Conservation (phyloP, 2,329 filamentous ascomycete species). For the Fusarium penzigii region DNA sequence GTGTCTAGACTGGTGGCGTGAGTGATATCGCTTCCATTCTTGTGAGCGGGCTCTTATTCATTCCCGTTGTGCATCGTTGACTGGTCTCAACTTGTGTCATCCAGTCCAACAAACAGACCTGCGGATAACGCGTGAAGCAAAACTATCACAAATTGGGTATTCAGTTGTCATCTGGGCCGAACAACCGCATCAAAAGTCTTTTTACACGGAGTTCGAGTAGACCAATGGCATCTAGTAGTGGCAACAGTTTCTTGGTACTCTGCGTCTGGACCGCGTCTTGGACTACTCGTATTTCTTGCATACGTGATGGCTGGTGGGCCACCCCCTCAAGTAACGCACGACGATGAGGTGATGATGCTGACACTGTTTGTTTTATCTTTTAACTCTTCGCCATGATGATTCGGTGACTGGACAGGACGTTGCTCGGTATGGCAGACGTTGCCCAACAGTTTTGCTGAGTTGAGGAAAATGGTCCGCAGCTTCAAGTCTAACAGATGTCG, state of each 20-base stretch:
- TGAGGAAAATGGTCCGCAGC: too few relatives aligned
- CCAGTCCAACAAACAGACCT: neutral
- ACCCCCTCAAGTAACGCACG: slow-evolving; percentile 16
- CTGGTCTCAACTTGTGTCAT: neutral
- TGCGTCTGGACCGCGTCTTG: slow-evolving; percentile 12
- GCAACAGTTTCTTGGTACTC: slow-evolving; percentile 17
- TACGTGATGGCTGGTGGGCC: slow-evolving; percentile 5
- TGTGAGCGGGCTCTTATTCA: too few relatives aligned
- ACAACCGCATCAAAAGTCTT: too few relatives aligned
- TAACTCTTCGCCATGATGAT: neutral
- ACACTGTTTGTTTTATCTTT: neutral
- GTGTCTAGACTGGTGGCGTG: slow-evolving; percentile 15
- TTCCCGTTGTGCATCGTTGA: neutral
- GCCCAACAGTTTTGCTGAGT: too few relatives aligned
- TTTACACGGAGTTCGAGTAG: neutral
- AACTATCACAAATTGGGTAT: too few relatives aligned
- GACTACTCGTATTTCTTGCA: slow-evolving; percentile 26
- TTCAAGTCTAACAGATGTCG: too few relatives aligned
- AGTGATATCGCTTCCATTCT: neutral
- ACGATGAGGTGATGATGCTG: slow-evolving; percentile 24
- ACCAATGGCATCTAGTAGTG: slow-evolving; percentile 19
- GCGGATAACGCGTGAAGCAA: neutral
- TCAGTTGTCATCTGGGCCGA: too few relatives aligned
- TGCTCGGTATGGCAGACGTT: neutral
- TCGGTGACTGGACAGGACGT: neutral